phyloP scores from a whole-genome alignment of 805 yeast species.

The Cyberlindnera maritima region DNA sequence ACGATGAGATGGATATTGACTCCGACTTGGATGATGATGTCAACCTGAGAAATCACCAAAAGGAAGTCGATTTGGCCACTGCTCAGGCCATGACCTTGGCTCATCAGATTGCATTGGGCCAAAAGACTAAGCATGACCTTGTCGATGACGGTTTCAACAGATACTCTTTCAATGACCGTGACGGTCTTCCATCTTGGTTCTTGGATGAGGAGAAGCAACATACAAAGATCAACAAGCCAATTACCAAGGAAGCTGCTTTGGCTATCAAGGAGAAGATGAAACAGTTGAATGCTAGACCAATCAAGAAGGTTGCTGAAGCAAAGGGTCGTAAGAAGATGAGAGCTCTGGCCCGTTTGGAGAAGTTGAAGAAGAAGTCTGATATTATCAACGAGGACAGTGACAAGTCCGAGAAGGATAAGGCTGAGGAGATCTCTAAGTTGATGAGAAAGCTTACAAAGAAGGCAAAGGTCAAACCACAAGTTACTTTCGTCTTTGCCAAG shows the following conservation, averaged over 20 bases:
- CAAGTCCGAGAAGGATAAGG: slow-evolving; percentile 90
- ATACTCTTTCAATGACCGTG: slow-evolving; percentile 87
- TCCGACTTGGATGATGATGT: slow-evolving; percentile 53
- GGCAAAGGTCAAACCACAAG: slow-evolving; percentile 70
- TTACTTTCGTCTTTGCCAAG: slow-evolving; percentile 82
- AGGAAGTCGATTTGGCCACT: slow-evolving; percentile 79
- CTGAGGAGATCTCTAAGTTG: slow-evolving; percentile 85
- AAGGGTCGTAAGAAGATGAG: slow-evolving; percentile 94
- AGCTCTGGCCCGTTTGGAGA: slow-evolving; percentile 82
- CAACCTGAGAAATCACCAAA: slow-evolving; percentile 47
- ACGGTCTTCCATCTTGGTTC: slow-evolving; percentile 96
- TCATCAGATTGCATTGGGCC: slow-evolving; percentile 90
- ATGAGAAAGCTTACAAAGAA: slow-evolving; percentile 79
- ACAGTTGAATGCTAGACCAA: slow-evolving; percentile 93
- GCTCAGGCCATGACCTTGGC: slow-evolving; percentile 98
- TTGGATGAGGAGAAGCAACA: slow-evolving; percentile 87
- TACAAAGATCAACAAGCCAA: slow-evolving; percentile 83
- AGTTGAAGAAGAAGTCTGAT: slow-evolving; percentile 89
- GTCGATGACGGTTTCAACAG: slow-evolving; percentile 92
- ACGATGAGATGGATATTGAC: slow-evolving; percentile 31
- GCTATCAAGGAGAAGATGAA: slow-evolving; percentile 73
- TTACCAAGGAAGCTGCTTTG: slow-evolving; percentile 88
- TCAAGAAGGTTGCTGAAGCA: slow-evolving; percentile 98
- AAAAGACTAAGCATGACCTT: slow-evolving; percentile 77
- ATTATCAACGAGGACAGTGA: slow-evolving; percentile 82